These are phyloP conservation scores for Ceratocystiopsis sp. DNA, from an alignment of 2,329 filamentous ascomycete genomes.

Conservation along the genomic window DNA sequence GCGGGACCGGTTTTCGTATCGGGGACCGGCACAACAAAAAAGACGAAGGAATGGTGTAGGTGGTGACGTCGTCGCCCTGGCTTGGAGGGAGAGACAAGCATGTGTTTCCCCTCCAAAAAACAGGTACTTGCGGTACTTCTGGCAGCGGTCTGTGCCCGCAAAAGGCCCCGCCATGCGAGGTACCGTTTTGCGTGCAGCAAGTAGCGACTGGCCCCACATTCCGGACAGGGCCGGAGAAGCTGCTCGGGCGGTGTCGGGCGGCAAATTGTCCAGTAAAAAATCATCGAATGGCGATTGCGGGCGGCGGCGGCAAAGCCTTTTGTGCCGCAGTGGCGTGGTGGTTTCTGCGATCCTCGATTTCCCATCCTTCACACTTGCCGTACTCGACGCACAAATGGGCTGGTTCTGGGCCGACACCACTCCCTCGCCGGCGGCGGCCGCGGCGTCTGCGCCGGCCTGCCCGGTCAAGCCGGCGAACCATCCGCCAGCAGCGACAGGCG, in stretches of 20 bases:
- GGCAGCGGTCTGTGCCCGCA: too few species aligned
- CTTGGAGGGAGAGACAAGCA: not conserved
- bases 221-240: too few species aligned
- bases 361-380: too few species aligned
- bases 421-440: slow-evolving; percentile 13
- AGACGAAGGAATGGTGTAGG: too few species aligned
- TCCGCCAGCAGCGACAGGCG: slow-evolving; percentile 10
- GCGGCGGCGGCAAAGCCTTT: too few species aligned
- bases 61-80: not conserved
- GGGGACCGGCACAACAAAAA: not conserved
- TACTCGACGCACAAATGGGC: slow-evolving; percentile 26
- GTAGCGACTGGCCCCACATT: too few species aligned
- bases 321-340: too few species aligned
- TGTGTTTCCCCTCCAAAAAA: not conserved
- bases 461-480: slow-evolving; percentile 6
- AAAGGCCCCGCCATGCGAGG: too few species aligned
- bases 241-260: slow-evolving; percentile 5
- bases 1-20: not conserved
- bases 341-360: too few species aligned
- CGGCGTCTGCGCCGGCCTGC: not conserved
- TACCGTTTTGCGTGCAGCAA: too few species aligned
- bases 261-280: slow-evolving; percentile 1
- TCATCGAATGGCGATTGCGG: too few species aligned
- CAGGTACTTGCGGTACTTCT: not conserved
- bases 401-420: slow-evolving; percentile 46